Conservation (phyloP, 179 eudicot species). For the Patellifolia procumbens region DNA sequence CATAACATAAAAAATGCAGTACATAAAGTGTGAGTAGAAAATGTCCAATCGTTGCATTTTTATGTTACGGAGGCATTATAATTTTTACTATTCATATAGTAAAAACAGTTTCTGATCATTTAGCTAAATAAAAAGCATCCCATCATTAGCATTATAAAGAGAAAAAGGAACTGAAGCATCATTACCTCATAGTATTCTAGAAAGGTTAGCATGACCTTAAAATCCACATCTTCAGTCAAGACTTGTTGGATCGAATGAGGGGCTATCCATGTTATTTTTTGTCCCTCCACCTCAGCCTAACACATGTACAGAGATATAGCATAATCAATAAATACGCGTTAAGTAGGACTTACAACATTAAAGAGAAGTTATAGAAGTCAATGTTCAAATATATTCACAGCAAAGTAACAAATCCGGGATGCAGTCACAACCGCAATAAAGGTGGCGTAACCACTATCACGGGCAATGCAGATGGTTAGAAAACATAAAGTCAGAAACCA, state of each 20-base stretch:
- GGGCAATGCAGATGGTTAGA: not conserved
- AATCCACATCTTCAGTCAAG: constrained; percentile 82
- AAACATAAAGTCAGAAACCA: not conserved
- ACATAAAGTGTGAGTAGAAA: too few relatives aligned
- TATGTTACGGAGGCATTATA: too few relatives aligned
- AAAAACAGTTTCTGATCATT: not conserved
- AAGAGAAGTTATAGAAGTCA: not conserved
- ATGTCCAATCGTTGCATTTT: too few relatives aligned
- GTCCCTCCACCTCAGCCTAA: constrained; percentile 89
- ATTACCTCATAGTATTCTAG: constrained; percentile 88
- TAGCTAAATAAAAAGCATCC: not conserved
- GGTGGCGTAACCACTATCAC: not conserved
- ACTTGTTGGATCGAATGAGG: constrained; percentile 96
- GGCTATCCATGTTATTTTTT: constrained; percentile 87
- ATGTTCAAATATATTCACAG: not conserved
- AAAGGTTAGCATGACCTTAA: constrained; percentile 72
- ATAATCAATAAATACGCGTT: constrained; percentile 5
- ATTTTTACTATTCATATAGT: too few relatives aligned
- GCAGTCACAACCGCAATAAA: not conserved
- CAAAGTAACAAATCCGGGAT: not conserved
- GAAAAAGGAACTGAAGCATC: not conserved
- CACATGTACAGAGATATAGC: constrained; percentile 10
- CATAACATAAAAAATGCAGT: too few relatives aligned
- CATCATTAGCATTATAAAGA: not conserved
- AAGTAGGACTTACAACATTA: not conserved